A percentile compares a stretch with the other conserved stretches of the same genome.
Conservation (phyloP, 768 basidiomycete species). For the Trametes gibbosa region DNA sequence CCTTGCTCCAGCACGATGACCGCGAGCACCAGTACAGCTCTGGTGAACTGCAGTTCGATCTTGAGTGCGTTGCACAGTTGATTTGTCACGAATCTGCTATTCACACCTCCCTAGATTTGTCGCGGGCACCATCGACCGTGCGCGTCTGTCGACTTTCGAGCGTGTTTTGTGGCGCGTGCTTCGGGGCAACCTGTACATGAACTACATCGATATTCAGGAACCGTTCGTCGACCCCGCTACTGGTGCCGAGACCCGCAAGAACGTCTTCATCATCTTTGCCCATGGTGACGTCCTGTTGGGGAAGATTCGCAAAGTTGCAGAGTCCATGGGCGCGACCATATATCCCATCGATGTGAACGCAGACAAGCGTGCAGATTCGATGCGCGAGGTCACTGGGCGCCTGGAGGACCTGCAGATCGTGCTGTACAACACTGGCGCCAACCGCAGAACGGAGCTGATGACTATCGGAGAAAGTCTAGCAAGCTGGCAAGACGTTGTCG, state of each 20-base stretch:
- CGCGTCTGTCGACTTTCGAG: slow-evolving; percentile 90
- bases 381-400: slow-evolving; percentile 83
- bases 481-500: slow-evolving; percentile 91
- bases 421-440: slow-evolving; percentile 84
- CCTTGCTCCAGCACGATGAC: slow-evolving; percentile 90
- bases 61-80: slow-evolving; percentile 60
- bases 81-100: not conserved
- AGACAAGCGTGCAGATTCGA: slow-evolving; percentile 86
- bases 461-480: slow-evolving; percentile 82
- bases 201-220: slow-evolving; percentile 91
- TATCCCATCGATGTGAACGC: slow-evolving; percentile 95
- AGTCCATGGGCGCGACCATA: slow-evolving; percentile 97
- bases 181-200: slow-evolving; percentile 98
- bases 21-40: slow-evolving; percentile 61
- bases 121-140: slow-evolving; percentile 92
- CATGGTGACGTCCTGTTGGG: slow-evolving; percentile 89
- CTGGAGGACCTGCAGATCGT: slow-evolving; percentile 90
- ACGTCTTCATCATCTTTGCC: slow-evolving; percentile 99
- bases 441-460: slow-evolving; percentile 76
- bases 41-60: slow-evolving; percentile 65
- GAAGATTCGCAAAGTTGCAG: slow-evolving; percentile 97
- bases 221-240: slow-evolving; percentile 88
- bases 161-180: slow-evolving; percentile 97
- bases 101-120: slow-evolving; percentile 62
- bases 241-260: slow-evolving; percentile 85